A percentile compares a stretch with the other conserved stretches of the same genome.
Conservation (phyloP, 306 rosid species). For the Pterocarpus macrocarpus region DNA sequence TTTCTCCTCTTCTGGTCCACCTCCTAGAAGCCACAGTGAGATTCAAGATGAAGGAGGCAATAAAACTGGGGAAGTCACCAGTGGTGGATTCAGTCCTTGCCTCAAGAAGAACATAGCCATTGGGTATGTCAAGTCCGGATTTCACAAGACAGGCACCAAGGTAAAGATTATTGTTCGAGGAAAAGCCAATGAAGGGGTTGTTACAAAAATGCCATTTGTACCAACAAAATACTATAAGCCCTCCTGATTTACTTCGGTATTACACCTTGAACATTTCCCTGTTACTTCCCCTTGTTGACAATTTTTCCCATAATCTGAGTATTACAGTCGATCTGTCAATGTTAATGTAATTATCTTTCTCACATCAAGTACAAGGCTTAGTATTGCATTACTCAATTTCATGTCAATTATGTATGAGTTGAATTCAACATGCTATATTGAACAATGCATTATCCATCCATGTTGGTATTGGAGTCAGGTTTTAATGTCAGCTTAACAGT, state of each 20-base stretch:
- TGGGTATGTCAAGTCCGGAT: constrained; percentile 97
- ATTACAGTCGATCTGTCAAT: constrained; percentile 27
- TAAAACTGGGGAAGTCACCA: constrained; percentile 89
- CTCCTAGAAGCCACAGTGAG: constrained; percentile 97
- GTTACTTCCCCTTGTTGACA: constrained; percentile 16
- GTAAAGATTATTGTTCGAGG: constrained; percentile 88
- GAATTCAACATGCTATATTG: constrained; percentile 12
- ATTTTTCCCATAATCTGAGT: constrained; percentile 41
- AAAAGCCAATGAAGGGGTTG: constrained; percentile 86
- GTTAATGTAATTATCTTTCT: constrained; percentile 44
- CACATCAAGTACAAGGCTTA: constrained; percentile 33
- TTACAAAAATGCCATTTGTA: constrained; percentile 96
- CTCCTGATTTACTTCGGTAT: constrained; percentile 52
- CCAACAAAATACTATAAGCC: constrained; percentile 98
- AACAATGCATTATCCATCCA: background rate
- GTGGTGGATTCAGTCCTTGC: constrained; percentile 99
- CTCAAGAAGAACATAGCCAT: constrained; percentile 95
- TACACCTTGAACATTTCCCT: constrained; percentile 38
- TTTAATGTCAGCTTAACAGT: background rate
- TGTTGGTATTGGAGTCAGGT: background rate
- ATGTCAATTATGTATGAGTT: constrained; percentile 15
- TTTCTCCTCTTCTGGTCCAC: constrained; percentile 90
- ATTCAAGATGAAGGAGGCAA: constrained; percentile 84
- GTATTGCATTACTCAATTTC: constrained; percentile 21
- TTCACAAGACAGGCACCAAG: constrained; percentile 94